Base-by-base conservation (phyloP, 2,329 filamentous ascomycete genomes). In the Plectosphaerella sp. region DNA sequence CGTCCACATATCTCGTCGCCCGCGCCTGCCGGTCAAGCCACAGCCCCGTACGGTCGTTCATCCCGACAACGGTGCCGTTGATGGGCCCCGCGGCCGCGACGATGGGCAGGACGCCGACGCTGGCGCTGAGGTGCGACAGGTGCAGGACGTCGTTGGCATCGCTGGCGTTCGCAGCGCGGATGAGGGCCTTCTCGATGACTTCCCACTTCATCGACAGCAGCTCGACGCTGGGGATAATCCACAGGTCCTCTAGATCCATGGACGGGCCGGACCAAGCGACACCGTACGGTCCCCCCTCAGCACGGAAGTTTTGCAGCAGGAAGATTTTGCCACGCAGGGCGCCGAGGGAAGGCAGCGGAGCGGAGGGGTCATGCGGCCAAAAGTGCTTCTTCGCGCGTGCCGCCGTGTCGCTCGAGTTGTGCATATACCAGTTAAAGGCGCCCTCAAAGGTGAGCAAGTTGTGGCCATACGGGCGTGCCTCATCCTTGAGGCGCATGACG, bases 401-500 rank as follows among this genome's bases (percentile, higher is more conserved):
- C 9, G 62, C 59, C 12, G 73, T 76, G 45, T 58, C 52, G n/a
- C 63, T 54, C 49, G 69, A 60, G 14, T 62, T 58, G 14, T 67
- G 59, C 36, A 67, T 66, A 60, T 76, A 73, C 50, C 63, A 58
- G 57, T 72, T 67, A 58, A 79, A 73, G 49, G 72, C 72, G 20
- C 71, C 67, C 54, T 77, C 69, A 49, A 79, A 80, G n/a, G 70
- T 62, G 12, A 66, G 53, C 24, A 64, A 64, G 60, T 70, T 67
- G 49, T 61, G 12, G 54, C 68, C 64, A 33, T 76, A 55, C 8
- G 71, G 69, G 4, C 53, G 47, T 11, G 68, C 72, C 55, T 79
- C 77, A 48, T 78, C 69, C 62, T 78, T 78, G 52, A 80, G 65
- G 1, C 77, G 75, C 71, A 80, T 68, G 48, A 80, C 54, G 51